Conservation (phyloP, 2,329 filamentous ascomycete genomes). For the Uncinocarpus reesii region DNA sequence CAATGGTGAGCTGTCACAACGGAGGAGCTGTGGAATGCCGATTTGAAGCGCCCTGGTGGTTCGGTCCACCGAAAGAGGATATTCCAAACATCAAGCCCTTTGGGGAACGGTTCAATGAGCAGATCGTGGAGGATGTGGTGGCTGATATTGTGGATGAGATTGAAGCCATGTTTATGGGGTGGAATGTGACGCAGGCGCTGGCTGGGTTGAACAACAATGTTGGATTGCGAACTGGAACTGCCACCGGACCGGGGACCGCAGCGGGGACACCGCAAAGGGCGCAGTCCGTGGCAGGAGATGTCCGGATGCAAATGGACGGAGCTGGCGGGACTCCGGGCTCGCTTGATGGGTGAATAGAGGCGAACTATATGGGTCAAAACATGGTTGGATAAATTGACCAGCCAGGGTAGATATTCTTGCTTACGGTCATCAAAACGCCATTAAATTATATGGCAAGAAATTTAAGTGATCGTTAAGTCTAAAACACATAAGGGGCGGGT, state of each 20-base stretch:
- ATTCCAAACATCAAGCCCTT: conserved; percentile 35
- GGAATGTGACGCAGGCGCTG: conserved; percentile 9
- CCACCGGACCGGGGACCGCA: not conserved
- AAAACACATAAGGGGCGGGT: too few relatives aligned
- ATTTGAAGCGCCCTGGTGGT: conserved; percentile 91
- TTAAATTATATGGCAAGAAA: too few relatives aligned
- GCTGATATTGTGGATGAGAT: conserved; percentile 93
- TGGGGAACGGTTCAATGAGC: conserved; percentile 74
- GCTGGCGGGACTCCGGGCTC: conserved; percentile 2
- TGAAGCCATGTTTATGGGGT: conserved; percentile 49
- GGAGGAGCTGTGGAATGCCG: conserved; percentile 87
- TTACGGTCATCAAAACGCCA: too few relatives aligned
- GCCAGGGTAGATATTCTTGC: too few relatives aligned
- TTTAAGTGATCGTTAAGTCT: too few relatives aligned
- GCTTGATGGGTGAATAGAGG: not conserved
- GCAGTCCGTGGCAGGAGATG: conserved; percentile 6
- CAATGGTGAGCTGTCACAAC: conserved; percentile 81
- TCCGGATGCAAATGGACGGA: conserved; percentile 9
- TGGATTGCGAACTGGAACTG: not conserved
- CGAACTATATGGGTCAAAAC: not conserved
- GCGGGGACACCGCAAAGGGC: conserved; percentile 4
- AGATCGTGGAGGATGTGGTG: conserved; percentile 87
- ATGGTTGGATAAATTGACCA: too few relatives aligned
- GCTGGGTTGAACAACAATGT: not conserved
- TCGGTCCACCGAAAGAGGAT: conserved; percentile 49